Base-by-base conservation (phyloP, 2,329 filamentous ascomycete species). In the Alternaria sp. region DNA sequence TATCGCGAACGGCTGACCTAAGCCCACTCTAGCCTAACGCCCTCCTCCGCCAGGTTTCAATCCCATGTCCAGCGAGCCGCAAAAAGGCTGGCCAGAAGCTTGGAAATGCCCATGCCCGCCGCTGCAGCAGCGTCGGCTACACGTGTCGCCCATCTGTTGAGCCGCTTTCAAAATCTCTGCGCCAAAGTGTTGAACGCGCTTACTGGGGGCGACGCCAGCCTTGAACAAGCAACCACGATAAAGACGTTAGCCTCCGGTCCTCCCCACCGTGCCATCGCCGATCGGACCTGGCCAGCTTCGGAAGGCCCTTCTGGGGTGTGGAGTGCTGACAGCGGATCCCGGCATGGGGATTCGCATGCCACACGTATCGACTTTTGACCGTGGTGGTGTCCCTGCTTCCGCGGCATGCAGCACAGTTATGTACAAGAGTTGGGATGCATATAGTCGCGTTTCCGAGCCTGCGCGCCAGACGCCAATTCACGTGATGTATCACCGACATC, bases 141-240 rank as follows among this genome's bases (percentile, higher is more conserved):
- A 49, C 36, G n/a, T 49, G 52, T 46, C 57, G 57, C 40, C 49
- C 53, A 26, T 21, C 44, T 60, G 57, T 55, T 54, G 57, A 52
- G 55, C 55, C 32, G 28, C 55, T 11, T 36, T 50, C 44, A 60
- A 53, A 59, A 53, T 52, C 36, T 57, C 51, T 57, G 46, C 51
- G 68, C 55, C 64, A 66, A 69, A 66, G 62, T 73, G 71, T 73
- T 73, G 71, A 73, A 66, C 65, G 64, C 69, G 69, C 71, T 72
- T 73, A 63, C 67, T 52, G 56, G 59, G 54, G 64, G 67, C 70
- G 62, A 55, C 55, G 53, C 63, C 63, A 67, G 56, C 51, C 45
- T 43, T 52, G 44, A 67, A 68, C 46, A 70, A 67, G 63, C 63
- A 66, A 61, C 65, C 52, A 62, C 68, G 64, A 57, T 62, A 63